Percentiles rank a stretch among this genome's conserved stretches.
phyloP scores from a whole-genome alignment of 768 basidiomycete genomes.

The Calocera cornea region DNA sequence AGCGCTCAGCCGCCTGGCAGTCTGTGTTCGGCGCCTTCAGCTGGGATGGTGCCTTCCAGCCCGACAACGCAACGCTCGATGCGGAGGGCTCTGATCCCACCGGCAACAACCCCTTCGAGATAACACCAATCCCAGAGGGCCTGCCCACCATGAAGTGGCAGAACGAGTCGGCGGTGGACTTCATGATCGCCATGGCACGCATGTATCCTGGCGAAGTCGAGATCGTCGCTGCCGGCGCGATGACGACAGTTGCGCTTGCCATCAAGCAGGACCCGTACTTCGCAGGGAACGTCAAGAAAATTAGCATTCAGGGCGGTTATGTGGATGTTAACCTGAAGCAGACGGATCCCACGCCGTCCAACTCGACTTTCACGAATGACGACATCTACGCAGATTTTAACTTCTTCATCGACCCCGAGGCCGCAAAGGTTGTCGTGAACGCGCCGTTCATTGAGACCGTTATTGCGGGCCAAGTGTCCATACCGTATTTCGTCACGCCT shows the following conservation, averaged over 20 bases:
- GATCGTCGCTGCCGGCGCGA: constrained; percentile 1
- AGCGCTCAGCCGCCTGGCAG: not conserved
- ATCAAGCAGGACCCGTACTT: constrained; percentile 4
- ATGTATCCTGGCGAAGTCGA: not conserved
- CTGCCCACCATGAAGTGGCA: constrained; percentile 1
- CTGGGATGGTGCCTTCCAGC: not conserved
- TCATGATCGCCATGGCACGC: not conserved
- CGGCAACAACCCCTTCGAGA: not conserved
- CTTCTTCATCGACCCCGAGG: not conserved
- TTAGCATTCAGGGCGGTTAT: constrained; percentile 1
- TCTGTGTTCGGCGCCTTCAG: not conserved
- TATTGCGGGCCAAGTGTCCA: not conserved
- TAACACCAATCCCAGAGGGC: not conserved
- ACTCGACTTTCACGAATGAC: not conserved
- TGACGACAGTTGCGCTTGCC: not conserved
- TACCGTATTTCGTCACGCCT: not conserved
- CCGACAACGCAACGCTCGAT: not conserved
- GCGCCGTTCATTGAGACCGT: not conserved
- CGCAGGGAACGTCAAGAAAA: not conserved
- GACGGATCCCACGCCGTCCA: not conserved
- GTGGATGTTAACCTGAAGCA: constrained; percentile 2
- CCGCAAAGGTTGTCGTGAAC: not conserved
- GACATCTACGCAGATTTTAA: not conserved
- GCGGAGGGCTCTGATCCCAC: not conserved
- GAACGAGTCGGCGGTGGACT: not conserved